These are phyloP conservation scores for Plasmodium vinckei DNA, from an alignment of 169 alveolate genomes.

Conservation along the genomic window DNA sequence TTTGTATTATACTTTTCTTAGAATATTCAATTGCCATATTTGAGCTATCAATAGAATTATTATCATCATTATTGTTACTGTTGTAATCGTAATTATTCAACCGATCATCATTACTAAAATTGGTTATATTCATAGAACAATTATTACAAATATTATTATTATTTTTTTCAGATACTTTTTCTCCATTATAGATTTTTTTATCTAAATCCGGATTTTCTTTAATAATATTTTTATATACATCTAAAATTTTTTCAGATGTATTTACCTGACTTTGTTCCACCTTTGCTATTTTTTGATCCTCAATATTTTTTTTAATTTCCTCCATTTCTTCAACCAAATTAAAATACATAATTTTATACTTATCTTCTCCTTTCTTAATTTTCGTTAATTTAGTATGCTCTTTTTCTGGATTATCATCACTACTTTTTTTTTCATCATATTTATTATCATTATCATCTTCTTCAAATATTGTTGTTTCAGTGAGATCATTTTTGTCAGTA, in stretches of 20 bases:
- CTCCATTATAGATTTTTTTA: conserved; percentile 10
- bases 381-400: too few species aligned
- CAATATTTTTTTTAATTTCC: conserved; percentile 63
- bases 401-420: background rate
- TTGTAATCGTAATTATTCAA: background rate
- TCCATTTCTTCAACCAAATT: conserved; percentile 45
- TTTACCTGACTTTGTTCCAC: conserved; percentile 44
- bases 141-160: background rate
- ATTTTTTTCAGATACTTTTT: background rate
- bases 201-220: conserved; percentile 39
- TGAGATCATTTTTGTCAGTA: background rate
- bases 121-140: background rate
- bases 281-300: conserved; percentile 54
- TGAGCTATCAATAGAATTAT: background rate
- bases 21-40: background rate
- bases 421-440: background rate
- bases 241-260: conserved; percentile 66
- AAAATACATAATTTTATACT: conserved; percentile 27
- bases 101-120: background rate
- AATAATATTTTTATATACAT: conserved; percentile 61
- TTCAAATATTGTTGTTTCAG: background rate
- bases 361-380: background rate
- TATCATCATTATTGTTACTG: background rate
- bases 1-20: background rate
- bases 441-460: background rate